Conservation (phyloP, 208 protist species). For the Leishmania braziliensis region DNA sequence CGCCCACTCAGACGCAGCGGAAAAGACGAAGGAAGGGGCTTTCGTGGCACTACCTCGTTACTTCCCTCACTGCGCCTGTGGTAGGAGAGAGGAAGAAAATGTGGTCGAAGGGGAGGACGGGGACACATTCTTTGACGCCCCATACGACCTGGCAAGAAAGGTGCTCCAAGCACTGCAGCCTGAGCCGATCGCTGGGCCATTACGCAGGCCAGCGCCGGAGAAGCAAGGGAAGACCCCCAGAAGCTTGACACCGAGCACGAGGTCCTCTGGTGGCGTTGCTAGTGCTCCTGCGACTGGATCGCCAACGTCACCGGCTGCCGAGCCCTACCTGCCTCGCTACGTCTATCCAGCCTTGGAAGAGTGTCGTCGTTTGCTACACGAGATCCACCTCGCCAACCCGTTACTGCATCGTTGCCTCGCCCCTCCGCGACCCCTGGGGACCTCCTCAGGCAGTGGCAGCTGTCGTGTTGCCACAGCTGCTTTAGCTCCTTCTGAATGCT, state of each 20-base stretch:
- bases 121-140: not conserved
- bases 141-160: not conserved
- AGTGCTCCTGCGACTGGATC: not conserved
- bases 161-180: not conserved
- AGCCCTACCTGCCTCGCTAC: not conserved
- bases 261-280: not conserved
- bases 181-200: not conserved
- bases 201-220: not conserved
- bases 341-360: conserved; percentile 34
- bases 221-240: not conserved
- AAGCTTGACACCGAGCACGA: not conserved
- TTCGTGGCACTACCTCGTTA: not conserved
- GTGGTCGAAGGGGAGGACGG: not conserved
- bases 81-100: not conserved
- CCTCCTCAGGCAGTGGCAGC: not conserved
- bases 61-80: not conserved
- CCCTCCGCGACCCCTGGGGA: conserved; percentile 25
- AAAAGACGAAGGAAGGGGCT: not conserved
- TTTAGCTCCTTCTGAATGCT: not conserved
- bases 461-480: not conserved
- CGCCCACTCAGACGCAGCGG: not conserved
- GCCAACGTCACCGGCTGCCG: not conserved
- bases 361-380: conserved; percentile 28
- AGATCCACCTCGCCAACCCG: conserved; percentile 30
- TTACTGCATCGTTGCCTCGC: conserved; percentile 37